These are phyloP conservation scores for Lepiota brunneoincarnata DNA, from an alignment of 768 basidiomycete genomes.

Conservation along the genomic window DNA sequence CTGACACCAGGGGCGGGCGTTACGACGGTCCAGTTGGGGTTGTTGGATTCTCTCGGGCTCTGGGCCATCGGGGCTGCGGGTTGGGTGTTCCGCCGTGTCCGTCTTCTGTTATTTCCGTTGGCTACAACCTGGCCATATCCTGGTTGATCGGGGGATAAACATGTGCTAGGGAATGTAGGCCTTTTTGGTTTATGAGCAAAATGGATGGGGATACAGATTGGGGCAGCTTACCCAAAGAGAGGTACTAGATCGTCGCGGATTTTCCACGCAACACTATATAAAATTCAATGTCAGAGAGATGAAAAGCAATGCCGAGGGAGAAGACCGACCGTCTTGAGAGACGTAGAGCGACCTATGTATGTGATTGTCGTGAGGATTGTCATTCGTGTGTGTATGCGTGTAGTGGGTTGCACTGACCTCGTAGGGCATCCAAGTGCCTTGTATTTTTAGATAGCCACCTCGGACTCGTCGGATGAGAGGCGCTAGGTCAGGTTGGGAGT, in stretches of 20 bases:
- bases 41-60: conserved; percentile 25
- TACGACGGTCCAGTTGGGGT: conserved; percentile 46
- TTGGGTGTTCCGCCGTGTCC: conserved; percentile 53
- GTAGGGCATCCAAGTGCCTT: conserved; percentile 94
- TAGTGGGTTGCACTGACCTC: conserved; percentile 47
- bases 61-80: conserved; percentile 24
- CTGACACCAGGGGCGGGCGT: conserved; percentile 29
- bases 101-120: conserved; percentile 55
- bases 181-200: conserved; percentile 31
- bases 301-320: not conserved
- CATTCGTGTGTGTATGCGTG: not conserved
- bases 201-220: conserved; percentile 1
- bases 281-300: conserved; percentile 14
- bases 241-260: conserved; percentile 85
- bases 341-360: conserved; percentile 66
- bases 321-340: conserved; percentile 70
- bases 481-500: conserved; percentile 86
- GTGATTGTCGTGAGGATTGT: conserved; percentile 3
- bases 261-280: conserved; percentile 76
- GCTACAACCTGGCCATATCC: conserved; percentile 85
- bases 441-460: conserved; percentile 88
- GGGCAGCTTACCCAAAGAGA: conserved; percentile 69
- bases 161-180: conserved; percentile 80
- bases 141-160: conserved; percentile 80
- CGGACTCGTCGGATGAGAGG: conserved; percentile 79